These are phyloP conservation scores for Conringia planisiliqua DNA, from an alignment of 345 rosid genomes.

Conservation along the genomic window DNA sequence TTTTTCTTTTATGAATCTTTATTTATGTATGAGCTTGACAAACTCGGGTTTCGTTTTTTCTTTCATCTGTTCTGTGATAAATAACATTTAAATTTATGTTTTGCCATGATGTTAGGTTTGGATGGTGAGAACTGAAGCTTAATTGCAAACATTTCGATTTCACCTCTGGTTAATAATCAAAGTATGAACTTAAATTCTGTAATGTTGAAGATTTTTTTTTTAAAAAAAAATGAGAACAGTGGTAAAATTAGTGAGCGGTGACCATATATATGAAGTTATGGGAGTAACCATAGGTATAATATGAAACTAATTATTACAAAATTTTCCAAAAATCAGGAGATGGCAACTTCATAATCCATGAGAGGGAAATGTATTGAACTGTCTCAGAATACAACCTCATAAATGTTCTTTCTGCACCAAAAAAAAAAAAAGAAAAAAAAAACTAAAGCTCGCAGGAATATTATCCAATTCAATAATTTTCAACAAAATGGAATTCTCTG, in stretches of 20 bases:
- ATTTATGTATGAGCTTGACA: too few species aligned
- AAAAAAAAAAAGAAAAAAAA: background rate
- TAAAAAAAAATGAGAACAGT: background rate
- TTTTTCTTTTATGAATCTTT: too few species aligned
- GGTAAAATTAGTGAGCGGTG: background rate
- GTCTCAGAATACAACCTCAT: constrained; percentile 19
- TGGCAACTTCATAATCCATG: background rate
- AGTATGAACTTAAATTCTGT: background rate
- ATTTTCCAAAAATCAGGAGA: constrained; percentile 1
- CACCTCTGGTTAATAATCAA: background rate
- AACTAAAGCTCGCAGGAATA: background rate
- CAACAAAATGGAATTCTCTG: constrained; percentile 9
- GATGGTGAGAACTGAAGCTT: background rate
- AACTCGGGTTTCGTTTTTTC: too few species aligned
- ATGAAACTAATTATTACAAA: constrained; percentile 5
- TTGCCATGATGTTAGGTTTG: too few species aligned
- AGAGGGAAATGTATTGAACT: constrained; percentile 1
- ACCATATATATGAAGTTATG: background rate
- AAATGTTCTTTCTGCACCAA: constrained; percentile 13
- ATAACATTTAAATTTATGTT: too few species aligned
- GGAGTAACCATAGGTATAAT: background rate
- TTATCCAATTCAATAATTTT: background rate
- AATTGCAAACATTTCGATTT: background rate
- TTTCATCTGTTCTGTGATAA: too few species aligned
- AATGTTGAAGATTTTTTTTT: background rate